Evolutionary conservation across 345 rosid genomes (phyloP).

Genomic region (Balakata baccata): DNA sequence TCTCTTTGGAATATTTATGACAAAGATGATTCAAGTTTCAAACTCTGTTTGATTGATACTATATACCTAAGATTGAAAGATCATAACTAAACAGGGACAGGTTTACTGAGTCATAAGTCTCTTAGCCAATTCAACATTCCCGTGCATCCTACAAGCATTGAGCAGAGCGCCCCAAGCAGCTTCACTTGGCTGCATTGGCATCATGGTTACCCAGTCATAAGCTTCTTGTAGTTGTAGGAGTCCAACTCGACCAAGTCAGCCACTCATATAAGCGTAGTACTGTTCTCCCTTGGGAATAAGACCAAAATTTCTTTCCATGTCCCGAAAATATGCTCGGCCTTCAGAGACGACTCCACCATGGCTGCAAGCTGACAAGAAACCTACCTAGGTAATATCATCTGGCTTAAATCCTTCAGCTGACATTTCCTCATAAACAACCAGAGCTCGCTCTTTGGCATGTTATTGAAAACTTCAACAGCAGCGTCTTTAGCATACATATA

Average conservation of each 20-base stretch:
- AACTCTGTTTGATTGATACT: no score
- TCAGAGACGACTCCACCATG: constrained; percentile 37
- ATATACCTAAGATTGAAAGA: background rate
- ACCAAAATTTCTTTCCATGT: constrained; percentile 23
- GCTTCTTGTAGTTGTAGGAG: constrained; percentile 36
- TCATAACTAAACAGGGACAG: background rate
- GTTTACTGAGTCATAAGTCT: background rate
- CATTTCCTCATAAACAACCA: constrained; percentile 30
- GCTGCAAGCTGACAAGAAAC: constrained; percentile 40
- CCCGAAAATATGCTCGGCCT: constrained; percentile 29
- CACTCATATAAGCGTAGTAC: constrained; percentile 43
- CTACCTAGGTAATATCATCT: constrained; percentile 38
- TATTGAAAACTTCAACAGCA: constrained; percentile 28
- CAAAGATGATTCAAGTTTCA: background rate
- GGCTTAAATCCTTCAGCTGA: constrained; percentile 26
- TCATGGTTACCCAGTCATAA: constrained; percentile 21
- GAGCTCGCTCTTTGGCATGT: constrained; percentile 34
- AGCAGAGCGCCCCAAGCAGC: constrained; percentile 47
- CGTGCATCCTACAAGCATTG: constrained; percentile 34
- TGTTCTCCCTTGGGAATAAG: constrained; percentile 38
- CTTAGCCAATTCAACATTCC: constrained; percentile 33
- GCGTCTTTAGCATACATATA: constrained; percentile 46
- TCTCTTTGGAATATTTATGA: background rate
- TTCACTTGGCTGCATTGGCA: constrained; percentile 39
- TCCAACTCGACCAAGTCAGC: constrained; percentile 35